Evolutionary conservation across 75 land plant species (phyloP), one percentile per base, ranked within the genome.

Genomic region (Picea glauca): DNA sequence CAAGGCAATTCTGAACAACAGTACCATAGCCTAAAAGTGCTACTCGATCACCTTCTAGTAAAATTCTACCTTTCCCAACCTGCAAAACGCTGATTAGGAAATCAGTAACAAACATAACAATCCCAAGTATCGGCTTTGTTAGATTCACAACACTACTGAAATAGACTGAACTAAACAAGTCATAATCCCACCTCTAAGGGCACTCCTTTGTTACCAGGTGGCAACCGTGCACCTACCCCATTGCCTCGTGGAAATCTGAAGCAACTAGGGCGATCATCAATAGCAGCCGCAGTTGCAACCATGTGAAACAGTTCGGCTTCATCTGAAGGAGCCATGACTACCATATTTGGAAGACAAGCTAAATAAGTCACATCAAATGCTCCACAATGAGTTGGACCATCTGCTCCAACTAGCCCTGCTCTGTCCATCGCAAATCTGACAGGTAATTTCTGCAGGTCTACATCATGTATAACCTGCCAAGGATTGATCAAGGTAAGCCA

Each of bases 261-360:
- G 81, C 98, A 94, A 74, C 82, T 77, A 26, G 98, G 98, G 3
- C 87, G 77, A 80, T 94, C 93, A 78, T 92, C 86, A 78, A 92
- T 86, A 13, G 65, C 75, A 32, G 89, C 91, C 64, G 95, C 98
- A 72, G 98, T 93, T 59, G 95, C 91, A 17, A 94, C 98, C 91
- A 92, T 90, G 80, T 84, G 80, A 35, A 84, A 78, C 30, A 94
- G 87, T 82, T 94, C 91, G 60, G 80, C 84, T 81, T 92, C 98
- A 79, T 92, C 90, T 38, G 98, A 84, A 58, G 98, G 93, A 59
- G 95, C 98, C 98, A 94, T 94, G 74, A 93, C 95, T 56, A 94
- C 81, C 95, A 92, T 92, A 81, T 94, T 94, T 46, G 98, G 98
- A 58, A 93, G 81, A 67, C 98, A 92, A 54, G 91, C 81, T 95